Base-by-base conservation (phyloP, 2,329 filamentous ascomycete species). In the Pezicula carpinea region DNA sequence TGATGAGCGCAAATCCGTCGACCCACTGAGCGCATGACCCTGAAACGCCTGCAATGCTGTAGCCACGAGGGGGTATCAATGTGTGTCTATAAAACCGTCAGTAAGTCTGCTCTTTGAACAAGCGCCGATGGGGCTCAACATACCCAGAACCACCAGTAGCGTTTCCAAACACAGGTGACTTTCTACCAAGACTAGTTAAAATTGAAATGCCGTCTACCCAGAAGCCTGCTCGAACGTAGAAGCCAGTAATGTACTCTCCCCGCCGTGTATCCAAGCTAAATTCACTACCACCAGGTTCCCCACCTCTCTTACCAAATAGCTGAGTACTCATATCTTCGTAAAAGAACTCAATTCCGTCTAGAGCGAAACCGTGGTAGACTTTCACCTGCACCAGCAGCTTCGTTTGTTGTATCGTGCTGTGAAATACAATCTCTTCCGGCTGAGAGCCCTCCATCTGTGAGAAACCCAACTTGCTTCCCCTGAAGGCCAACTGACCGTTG, bases 161-260 rank as follows among this genome's bases (percentile, higher is more conserved):
- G 58, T 95, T 93, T 49, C 93, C 93, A 73, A 84, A 97, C 51
- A 95, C 70, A 46, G 84, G 81, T 29, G 92, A 96, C 64, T 85
- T 87, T 58, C 91, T 80, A n/a, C 91, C 91, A 50, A 89, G 70
- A 59, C 84, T 96, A 1, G 93, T 97, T 66, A 96, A 71, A 53
- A 97, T 84, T 64, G 96, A 89, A 44, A 97, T 77, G 11, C 84
- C 92, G 64, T 96, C 89, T 55, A 97, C 85, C 82, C 87, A 93
- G 50, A 80, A 73, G 18, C 89, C 90, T 42, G 86, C 83, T 55
- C 90, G 77, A 43, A 97, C 73, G 57, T 85, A 79, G 64, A 99
- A 96, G 7, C 93, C 93, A 50, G 89, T 82, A 38, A 99, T 74
- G 52, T 87, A 85, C 69, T 99, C 93, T 46, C 91, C 90, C 46